Evolutionary conservation across 2,329 filamentous ascomycete genomes (phyloP), one percentile per base, ranked within the genome.

Genomic region (Paraphaeosphaeria sporulosa): DNA sequence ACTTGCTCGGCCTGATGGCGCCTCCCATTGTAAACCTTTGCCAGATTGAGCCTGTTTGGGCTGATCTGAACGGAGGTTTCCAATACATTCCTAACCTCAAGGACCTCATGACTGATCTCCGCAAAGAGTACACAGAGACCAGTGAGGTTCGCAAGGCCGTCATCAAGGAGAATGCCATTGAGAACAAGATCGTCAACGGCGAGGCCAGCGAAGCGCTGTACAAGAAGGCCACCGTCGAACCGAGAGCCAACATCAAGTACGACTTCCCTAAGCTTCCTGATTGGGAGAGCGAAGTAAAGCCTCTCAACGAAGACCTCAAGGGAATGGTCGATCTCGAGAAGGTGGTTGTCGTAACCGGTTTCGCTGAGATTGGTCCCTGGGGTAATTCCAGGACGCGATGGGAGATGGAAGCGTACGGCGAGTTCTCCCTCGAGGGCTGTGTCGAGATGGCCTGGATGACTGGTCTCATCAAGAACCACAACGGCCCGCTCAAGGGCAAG

Each of bases 401-500:
- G 95, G 95, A 99, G 83, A 99, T 99, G 94, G 95, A 99, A 79
- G 94, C 95, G 1, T 89, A 94, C 68, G 95, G 95, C 76, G 87
- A 97, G 75, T 99, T 99, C 83, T 98, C 95, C 9, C 87, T 99
- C 15, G 96, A 99, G 80, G 95, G 95, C 32, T 98, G 95, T 73
- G 90, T 99, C 62, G 95, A 99, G 81, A 99, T 99, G 95, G 94
- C 95, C 34, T 99, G 95, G 95, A 93, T 99, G 79, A 99, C 98
- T 94, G 95, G 95, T 75, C 88, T 98, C 61, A 98, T 99, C 84
- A 97, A 94, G 86, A 96, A 99, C 80, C 92, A 97, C 84, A 98
- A 98, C 71, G 95, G 95, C 19, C 89, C 90, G 34, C 88, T 99
- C 78, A 99, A 99, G 84, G 95, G 95, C 77, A 91, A 96, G 83